Evolutionary conservation across 2,329 filamentous ascomycete genomes (phyloP), one percentile per base, ranked within the genome.

Genomic region (Sarocladiaceae sp.): DNA sequence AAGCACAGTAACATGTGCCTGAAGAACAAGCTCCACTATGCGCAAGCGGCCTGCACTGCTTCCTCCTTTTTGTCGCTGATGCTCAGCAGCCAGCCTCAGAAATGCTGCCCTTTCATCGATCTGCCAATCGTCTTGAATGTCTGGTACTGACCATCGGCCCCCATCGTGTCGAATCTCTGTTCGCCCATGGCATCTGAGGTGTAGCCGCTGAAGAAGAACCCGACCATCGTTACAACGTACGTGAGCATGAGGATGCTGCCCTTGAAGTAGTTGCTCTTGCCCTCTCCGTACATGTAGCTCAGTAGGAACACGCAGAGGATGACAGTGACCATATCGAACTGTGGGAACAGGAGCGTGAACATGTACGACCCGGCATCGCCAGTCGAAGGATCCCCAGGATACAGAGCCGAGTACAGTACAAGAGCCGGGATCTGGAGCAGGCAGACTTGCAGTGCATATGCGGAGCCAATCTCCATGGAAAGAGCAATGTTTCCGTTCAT

Each of bases 191-290:
- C 56, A 47, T 68, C 67, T 13, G 68, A 62, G 12, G 70, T 70
- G 53, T 60, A 80, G 21, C 78, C 72, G 43, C 88, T 88, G 47
- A 95, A 85, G 66, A 88, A 97, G 70, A 94, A 98, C 1, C 93
- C 93, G 34, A 88, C 79, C 21, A 96, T 72, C 40, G 98, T 88
- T 21, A 97, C 93, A 19, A 97, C 66, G 62, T 98, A 98, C 26
- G 88, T 93, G 42, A 98, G 71, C 51, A 97, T 81, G 43, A 98
- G 73, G 54, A 97, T 96, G 52, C 88, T 95, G 43, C 93, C 93
- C 70, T 98, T 98, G 80, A 98, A 98, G 66, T 98, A 98, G 66
- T 98, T 98, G 72, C 90, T 97, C 79, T 98, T 98, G 32, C 93
- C 93, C 67, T 98, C 93, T 43, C 91, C 88, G 56, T 97, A 95